A percentile compares a stretch with the other conserved stretches of the same genome.
Conservation (phyloP, 1,284 basidiomycete genomes). For the Lignosus rhinocerotis region DNA sequence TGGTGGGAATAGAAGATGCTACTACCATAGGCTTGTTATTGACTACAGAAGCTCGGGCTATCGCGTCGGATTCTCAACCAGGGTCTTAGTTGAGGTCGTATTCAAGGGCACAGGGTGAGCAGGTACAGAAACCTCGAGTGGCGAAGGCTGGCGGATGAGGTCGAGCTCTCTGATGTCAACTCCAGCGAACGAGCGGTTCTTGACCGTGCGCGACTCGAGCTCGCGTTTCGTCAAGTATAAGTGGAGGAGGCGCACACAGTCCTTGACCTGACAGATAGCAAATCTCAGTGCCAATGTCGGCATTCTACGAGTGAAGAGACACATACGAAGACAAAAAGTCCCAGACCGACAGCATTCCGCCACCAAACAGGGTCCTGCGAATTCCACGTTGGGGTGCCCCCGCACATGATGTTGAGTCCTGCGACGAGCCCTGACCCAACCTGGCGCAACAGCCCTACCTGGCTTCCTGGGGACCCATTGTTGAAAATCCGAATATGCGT, state of each 20-base stretch:
- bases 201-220: conserved; percentile 62
- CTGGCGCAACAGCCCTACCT: conserved; percentile 19
- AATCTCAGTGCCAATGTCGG: not conserved
- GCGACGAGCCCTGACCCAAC: conserved; percentile 35
- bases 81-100: too few relatives aligned
- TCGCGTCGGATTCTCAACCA: too few relatives aligned
- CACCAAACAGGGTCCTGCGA: conserved; percentile 79
- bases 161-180: conserved; percentile 67
- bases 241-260: conserved; percentile 63
- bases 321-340: conserved; percentile 65
- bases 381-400: conserved; percentile 59
- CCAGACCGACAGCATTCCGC: conserved; percentile 71
- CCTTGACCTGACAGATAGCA: conserved; percentile 51
- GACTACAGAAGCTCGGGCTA: too few relatives aligned
- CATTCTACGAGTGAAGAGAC: not conserved
- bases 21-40: too few relatives aligned
- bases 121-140: too few relatives aligned
- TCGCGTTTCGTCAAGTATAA: conserved; percentile 70
- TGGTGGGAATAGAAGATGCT: too few relatives aligned
- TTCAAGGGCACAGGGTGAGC: too few relatives aligned
- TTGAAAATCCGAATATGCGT: conserved; percentile 14
- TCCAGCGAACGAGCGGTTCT: conserved; percentile 67
- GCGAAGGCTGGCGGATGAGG: conserved; percentile 42
- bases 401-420: conserved; percentile 48
- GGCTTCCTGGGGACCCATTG: not conserved